Base-by-base conservation (phyloP, 768 basidiomycete genomes). In the Lanmaoa rubissima region DNA sequence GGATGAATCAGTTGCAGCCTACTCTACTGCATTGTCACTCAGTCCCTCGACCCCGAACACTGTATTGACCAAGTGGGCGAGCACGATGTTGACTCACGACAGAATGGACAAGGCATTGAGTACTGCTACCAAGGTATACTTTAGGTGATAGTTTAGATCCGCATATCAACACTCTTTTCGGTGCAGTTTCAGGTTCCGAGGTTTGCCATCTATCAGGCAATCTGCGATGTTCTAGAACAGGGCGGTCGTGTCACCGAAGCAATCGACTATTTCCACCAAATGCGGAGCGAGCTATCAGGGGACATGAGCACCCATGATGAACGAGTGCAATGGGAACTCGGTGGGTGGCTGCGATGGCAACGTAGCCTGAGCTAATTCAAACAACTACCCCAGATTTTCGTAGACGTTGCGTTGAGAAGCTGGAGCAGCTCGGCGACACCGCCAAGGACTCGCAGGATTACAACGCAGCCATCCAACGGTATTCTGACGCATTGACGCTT, bases 211-310 rank as follows among this genome's bases (percentile, higher is more conserved):
- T 48, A 54, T 16, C 40, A 5, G 11, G 31, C 19, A 2, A 48
- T 61, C 8, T 59, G 57, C 9, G 45, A 54, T 7, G 19, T 51
- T 11, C 60, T 61, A 3, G 48, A 54, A 9, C 21, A 5, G 4
- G 24, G 12, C 5, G 35, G 35, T 35, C 53, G 49, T 1, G 13
- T 42, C 7, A n/a, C 4, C 1, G 24, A 61, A 3, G 53, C 53
- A 2, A 17, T 51, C 16, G 8, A 21, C 4, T 59, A 35, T 43
- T 48, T 54, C 31, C 53, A 8, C 9, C 28, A 35, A n/a, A 43
- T 54, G 46, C 19, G 24, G 42, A 16, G 7, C 24, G 24, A 43
- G 24, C 24, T 26, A 21, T 4, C 3, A 4, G 14, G 17, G 10
- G 53, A 43, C 42, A 26, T 13, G 14, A 16, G 7, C 16, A 14